Conservation (phyloP, 2,329 filamentous ascomycete species). For the Trichophyton equinum region DNA sequence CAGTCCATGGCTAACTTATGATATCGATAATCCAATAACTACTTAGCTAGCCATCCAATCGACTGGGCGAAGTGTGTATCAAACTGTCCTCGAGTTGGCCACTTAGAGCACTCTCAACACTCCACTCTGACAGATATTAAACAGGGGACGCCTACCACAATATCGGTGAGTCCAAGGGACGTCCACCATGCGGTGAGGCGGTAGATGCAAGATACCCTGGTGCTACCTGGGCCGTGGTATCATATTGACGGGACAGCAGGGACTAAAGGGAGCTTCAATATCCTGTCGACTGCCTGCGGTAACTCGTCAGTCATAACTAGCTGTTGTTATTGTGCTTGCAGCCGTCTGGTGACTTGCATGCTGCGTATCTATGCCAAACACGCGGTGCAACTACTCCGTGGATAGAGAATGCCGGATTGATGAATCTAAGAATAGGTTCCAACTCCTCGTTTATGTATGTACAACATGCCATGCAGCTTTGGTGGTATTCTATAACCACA, state of each 20-base stretch:
- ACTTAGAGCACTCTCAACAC: not conserved
- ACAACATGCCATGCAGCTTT: not conserved
- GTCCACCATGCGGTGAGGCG: not conserved
- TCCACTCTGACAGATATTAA: not conserved
- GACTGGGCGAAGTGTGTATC: not conserved
- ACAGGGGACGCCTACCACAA: not conserved
- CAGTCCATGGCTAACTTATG: not conserved
- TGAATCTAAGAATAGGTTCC: not conserved
- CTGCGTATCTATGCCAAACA: not conserved
- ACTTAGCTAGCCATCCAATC: not conserved
- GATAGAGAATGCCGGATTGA: not conserved
- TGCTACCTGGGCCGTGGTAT: not conserved
- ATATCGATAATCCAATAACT: not conserved
- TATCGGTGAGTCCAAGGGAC: not conserved
- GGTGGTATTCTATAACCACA: not conserved
- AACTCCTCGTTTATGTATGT: not conserved
- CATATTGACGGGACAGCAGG: not conserved
- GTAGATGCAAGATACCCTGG: not conserved
- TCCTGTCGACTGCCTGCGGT: not conserved
- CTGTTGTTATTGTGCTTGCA: not conserved
- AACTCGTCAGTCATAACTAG: not conserved
- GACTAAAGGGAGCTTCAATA: not conserved
- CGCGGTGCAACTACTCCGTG: not conserved
- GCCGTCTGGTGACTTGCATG: conserved; percentile 1
- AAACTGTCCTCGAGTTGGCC: not conserved